Percentiles rank a stretch among this genome's conserved stretches.
Conservation (phyloP, 768 basidiomycete species). For the Crassisporium funariophilum region DNA sequence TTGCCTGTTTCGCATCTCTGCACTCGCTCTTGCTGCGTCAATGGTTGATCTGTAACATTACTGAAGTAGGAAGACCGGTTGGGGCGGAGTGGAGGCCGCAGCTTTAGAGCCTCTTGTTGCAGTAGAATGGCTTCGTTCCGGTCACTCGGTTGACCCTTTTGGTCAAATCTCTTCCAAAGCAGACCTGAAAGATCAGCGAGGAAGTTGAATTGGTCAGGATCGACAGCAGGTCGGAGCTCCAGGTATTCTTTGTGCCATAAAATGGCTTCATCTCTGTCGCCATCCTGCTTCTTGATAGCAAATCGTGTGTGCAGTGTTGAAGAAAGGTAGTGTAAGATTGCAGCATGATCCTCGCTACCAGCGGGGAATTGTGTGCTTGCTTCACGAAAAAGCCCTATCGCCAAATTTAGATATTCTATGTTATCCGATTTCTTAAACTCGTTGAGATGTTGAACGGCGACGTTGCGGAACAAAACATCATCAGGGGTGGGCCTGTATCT, state of each 20-base stretch:
- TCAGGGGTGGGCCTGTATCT: too few species aligned
- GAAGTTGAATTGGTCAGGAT: too few species aligned
- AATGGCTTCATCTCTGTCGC: too few species aligned
- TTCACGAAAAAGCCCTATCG: not conserved
- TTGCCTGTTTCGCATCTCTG: not conserved
- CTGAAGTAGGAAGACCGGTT: not conserved
- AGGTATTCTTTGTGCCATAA: too few species aligned
- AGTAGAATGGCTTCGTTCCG: too few species aligned
- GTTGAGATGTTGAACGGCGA: too few species aligned
- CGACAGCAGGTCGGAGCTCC: too few species aligned
- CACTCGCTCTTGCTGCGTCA: not conserved
- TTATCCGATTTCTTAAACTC: not conserved
- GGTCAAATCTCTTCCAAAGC: conserved; percentile 2
- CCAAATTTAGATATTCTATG: not conserved
- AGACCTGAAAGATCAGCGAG: conserved; percentile 4
- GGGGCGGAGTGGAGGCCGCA: not conserved
- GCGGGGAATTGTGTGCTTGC: not conserved
- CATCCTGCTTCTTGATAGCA: too few species aligned
- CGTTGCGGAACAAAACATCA: too few species aligned
- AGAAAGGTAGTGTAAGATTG: too few species aligned
- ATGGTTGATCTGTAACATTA: conserved; percentile 1
- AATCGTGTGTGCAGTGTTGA: too few species aligned
- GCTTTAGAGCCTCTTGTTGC: conserved; percentile 1
- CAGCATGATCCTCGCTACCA: not conserved
- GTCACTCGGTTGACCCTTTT: not conserved